phyloP scores from a whole-genome alignment of 2,329 filamentous ascomycete genomes.

The Cryphonectria japonica region DNA sequence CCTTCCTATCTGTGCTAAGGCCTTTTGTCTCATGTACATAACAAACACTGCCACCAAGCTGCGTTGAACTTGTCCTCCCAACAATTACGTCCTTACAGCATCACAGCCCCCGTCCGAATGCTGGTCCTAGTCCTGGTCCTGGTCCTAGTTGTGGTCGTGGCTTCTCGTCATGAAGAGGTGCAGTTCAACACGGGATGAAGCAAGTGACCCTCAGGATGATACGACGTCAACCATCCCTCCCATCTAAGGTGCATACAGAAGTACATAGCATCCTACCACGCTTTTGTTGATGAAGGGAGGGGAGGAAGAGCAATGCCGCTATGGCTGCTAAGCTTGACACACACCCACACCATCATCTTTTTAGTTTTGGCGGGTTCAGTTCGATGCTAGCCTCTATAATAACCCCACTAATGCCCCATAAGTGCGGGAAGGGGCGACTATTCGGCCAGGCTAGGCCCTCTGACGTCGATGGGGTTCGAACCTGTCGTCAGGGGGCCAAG shows the following conservation, averaged over 20 bases:
- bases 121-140: too few relatives aligned
- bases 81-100: too few relatives aligned
- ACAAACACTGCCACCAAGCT: too few relatives aligned
- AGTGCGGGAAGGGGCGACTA: constrained; percentile 1
- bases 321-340: neutral
- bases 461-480: constrained; percentile 4
- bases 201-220: neutral
- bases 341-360: too few relatives aligned
- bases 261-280: neutral
- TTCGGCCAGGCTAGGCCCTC: constrained; percentile 16
- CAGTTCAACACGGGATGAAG: neutral
- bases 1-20: too few relatives aligned
- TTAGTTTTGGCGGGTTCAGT: neutral
- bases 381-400: neutral
- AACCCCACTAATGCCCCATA: neutral
- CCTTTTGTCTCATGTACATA: too few relatives aligned
- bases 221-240: neutral
- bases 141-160: too few relatives aligned
- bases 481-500: neutral
- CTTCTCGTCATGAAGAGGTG: neutral
- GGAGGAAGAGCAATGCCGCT: neutral
- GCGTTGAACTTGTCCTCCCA: too few relatives aligned
- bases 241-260: neutral
- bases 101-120: too few relatives aligned
- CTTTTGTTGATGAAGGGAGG: too few relatives aligned